phyloP scores from a whole-genome alignment of 1,284 basidiomycete genomes.

The Phellopilus nigrolimitatus region DNA sequence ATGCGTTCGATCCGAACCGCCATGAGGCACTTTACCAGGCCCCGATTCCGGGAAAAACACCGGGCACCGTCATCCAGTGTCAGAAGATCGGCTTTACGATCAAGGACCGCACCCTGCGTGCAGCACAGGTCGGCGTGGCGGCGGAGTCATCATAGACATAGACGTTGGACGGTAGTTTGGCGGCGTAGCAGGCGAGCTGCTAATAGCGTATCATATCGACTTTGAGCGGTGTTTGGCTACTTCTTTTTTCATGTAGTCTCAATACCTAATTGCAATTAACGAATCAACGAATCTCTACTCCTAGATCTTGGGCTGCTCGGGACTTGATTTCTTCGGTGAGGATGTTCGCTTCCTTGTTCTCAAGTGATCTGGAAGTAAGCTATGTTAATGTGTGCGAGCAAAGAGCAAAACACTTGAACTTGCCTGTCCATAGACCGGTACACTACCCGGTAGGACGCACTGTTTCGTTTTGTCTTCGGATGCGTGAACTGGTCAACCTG shows the following conservation, averaged over 20 bases:
- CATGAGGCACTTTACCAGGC: slow-evolving; percentile 97
- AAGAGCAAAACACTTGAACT: slow-evolving; percentile 20
- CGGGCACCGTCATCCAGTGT: slow-evolving; percentile 88
- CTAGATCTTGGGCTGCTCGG: slow-evolving; percentile 51
- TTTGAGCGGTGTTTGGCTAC: not conserved
- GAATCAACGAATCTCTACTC: slow-evolving; percentile 81
- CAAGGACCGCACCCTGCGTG: slow-evolving; percentile 87
- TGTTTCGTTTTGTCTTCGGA: slow-evolving; percentile 79
- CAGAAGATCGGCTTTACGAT: slow-evolving; percentile 91
- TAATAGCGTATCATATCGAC: no score
- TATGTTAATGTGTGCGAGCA: slow-evolving; percentile 13
- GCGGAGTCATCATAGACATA: slow-evolving; percentile 54
- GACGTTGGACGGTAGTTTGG: slow-evolving; percentile 1
- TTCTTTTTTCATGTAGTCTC: slow-evolving; percentile 8
- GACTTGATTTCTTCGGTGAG: slow-evolving; percentile 60
- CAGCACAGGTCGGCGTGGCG: slow-evolving; percentile 96
- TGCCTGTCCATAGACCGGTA: slow-evolving; percentile 97
- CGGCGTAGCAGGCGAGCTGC: no score
- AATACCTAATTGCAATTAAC: slow-evolving; percentile 33
- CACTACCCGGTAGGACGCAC: slow-evolving; percentile 87
- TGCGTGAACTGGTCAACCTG: slow-evolving; percentile 93
- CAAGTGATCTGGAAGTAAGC: slow-evolving; percentile 69
- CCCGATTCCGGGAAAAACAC: slow-evolving; percentile 83
- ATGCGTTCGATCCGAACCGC: slow-evolving; percentile 89
- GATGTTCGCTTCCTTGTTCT: slow-evolving; percentile 85